A percentile compares a stretch with the other conserved stretches of the same genome.
Conservation (phyloP, 805 yeast genomes). For the Saccharomycopsis babjevae region DNA sequence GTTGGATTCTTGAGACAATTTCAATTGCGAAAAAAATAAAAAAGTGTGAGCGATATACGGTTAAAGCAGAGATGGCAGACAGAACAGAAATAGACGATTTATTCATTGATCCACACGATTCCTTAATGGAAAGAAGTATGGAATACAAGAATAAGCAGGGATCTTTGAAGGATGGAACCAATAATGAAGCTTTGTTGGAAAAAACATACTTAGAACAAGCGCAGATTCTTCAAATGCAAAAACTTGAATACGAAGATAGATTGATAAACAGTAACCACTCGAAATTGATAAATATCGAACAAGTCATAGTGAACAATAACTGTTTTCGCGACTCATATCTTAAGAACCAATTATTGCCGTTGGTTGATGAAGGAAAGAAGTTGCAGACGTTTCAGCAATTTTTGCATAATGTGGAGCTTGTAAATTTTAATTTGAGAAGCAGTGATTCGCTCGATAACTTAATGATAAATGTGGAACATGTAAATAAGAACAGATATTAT, state of each 20-base stretch:
- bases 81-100: not conserved
- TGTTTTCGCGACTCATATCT: slow-evolving; percentile 11
- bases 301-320: slow-evolving; percentile 10
- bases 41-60: not conserved
- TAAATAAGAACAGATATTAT: not conserved
- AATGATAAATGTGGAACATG: slow-evolving; percentile 3
- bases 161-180: not conserved
- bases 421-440: slow-evolving; percentile 6
- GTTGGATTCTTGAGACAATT: too few species aligned
- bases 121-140: not conserved
- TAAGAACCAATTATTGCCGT: slow-evolving; percentile 12
- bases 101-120: not conserved
- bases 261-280: slow-evolving; percentile 3
- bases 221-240: slow-evolving; percentile 1
- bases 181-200: not conserved
- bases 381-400: slow-evolving; percentile 4
- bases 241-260: not conserved
- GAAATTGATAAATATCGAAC: slow-evolving; percentile 6
- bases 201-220: not conserved
- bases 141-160: not conserved
- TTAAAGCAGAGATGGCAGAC: not conserved
- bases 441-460: slow-evolving; percentile 10
- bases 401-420: slow-evolving; percentile 5
- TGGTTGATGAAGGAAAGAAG: not conserved
- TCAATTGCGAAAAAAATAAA: too few species aligned